Base-by-base conservation (phyloP, 371 early-diverging fungal species). In the Umbelopsis sp. region DNA sequence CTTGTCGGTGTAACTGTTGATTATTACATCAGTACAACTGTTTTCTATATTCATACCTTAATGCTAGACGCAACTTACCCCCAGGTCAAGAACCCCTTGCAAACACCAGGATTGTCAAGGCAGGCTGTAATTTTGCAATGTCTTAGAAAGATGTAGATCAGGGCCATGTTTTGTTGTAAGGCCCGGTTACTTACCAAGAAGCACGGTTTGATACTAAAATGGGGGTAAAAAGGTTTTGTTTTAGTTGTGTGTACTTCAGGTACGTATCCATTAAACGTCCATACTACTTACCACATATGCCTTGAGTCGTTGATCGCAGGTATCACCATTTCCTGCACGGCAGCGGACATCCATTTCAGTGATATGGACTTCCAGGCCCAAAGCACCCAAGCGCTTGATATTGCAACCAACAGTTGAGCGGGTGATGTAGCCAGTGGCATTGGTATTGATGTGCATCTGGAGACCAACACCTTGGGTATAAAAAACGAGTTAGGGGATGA, bases 31-130 rank as follows among this genome's bases (percentile, higher is more conserved):
- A 48, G 48, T 20, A 48, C 6, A n/a, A 2, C 16, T 18, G 7
- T 11, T 20, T 1, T 16, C 20, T n/a, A 48, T 3, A 48, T 48
- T 16, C 3, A 41, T 41, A 12, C 7, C 1, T 41, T 41, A 48
- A 45, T 18, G 20, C 11, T 20, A 48, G 7, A 48, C 16, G 4
- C 8, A 48, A 48, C 48, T 18, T 48, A 48, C 48, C 64, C 64
- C 65, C 65, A 48, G 14, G 44, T 65, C 46, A 65, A 48, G 48
- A 65, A 46, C 10, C 25, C 65, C 35, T 65, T 65, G 65, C 65
- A 65, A 22, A 24, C 24, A 10, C 25, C 8, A 14, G 44, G 44
- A 32, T 65, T 46, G 16, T 65, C 46, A n/a, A 65, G 32, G 46
- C 65, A 65, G 11, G 65, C 65, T 20, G 22, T 20, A 41, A 64